Conservation (phyloP, 2,329 filamentous ascomycete species). For the Penicillium sp. region DNA sequence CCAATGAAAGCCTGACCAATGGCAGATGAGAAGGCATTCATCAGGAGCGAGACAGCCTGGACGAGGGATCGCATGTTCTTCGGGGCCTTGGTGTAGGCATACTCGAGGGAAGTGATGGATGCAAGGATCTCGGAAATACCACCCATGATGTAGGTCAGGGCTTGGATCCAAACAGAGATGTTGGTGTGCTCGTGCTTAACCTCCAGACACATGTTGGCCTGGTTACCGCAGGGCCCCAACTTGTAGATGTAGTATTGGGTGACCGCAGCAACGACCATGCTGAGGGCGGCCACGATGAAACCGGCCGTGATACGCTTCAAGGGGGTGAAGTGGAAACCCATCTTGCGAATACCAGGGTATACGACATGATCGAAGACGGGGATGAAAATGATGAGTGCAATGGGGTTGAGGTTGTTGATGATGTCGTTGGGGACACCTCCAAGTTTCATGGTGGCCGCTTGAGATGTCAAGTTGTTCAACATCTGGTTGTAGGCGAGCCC, state of each 20-base stretch:
- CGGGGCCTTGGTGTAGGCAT: conserved; percentile 75
- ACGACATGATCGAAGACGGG: conserved; percentile 54
- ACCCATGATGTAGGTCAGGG: conserved; percentile 52
- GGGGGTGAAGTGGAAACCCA: conserved; percentile 52
- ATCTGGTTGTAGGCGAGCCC: conserved; percentile 56
- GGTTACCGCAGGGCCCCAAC: conserved; percentile 58
- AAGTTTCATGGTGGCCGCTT: conserved; percentile 55
- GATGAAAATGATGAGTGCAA: conserved; percentile 55
- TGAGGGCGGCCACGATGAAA: conserved; percentile 49
- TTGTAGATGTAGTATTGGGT: conserved; percentile 59
- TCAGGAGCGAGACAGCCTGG: conserved; percentile 66
- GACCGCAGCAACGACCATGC: conserved; percentile 53
- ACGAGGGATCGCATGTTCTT: conserved; percentile 80
- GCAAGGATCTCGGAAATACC: conserved; percentile 60
- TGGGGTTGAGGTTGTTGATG: conserved; percentile 56
- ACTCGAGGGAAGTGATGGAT: conserved; percentile 66
- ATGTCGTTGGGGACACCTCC: conserved; percentile 58
- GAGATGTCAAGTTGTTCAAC: conserved; percentile 56
- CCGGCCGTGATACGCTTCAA: conserved; percentile 55
- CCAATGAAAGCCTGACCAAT: conserved; percentile 68
- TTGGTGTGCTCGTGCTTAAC: conserved; percentile 48
- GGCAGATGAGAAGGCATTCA: conserved; percentile 67
- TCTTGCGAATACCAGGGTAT: conserved; percentile 52
- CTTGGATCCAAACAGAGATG: conserved; percentile 64
- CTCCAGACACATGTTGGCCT: conserved; percentile 53